Conservation (phyloP, 75 land plant genomes). For the Pinus taeda region DNA sequence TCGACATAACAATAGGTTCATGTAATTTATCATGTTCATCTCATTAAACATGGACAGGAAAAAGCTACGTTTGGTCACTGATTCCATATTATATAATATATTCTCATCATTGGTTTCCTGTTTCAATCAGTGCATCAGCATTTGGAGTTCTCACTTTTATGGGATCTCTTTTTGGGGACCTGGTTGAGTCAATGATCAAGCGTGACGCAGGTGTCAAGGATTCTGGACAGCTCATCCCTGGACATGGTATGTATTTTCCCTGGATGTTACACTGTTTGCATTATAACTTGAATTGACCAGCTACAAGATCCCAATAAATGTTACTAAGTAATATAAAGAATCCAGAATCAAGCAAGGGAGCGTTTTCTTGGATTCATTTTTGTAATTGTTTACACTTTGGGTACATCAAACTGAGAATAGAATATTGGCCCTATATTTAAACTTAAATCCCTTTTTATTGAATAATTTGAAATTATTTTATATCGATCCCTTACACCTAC, state of each 20-base stretch:
- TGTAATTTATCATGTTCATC: background rate
- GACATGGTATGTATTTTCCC: conserved; percentile 69
- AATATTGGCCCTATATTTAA: too few relatives aligned
- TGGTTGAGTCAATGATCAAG: conserved; percentile 94
- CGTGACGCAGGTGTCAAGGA: conserved; percentile 99
- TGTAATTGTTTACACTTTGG: too few relatives aligned
- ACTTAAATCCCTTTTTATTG: too few relatives aligned
- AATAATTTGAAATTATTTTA: too few relatives aligned
- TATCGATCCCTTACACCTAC: too few relatives aligned
- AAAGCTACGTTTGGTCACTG: background rate
- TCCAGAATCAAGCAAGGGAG: too few relatives aligned
- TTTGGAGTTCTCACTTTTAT: conserved; percentile 83
- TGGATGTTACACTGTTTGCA: background rate
- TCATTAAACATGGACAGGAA: background rate
- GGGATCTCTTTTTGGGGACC: conserved; percentile 94
- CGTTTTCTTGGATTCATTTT: too few relatives aligned
- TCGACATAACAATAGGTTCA: background rate
- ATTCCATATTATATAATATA: background rate
- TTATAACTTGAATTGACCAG: background rate
- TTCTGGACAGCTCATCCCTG: conserved; percentile 92
- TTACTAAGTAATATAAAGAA: too few relatives aligned
- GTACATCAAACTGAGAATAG: too few relatives aligned
- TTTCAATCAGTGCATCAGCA: conserved; percentile 59
- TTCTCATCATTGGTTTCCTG: background rate
- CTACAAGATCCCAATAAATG: too few relatives aligned